Percentiles rank a stretch among this genome's conserved stretches.
Evolutionary conservation across 129 eudicot species (phyloP).

Genomic region (Flaveria ramosissima): DNA sequence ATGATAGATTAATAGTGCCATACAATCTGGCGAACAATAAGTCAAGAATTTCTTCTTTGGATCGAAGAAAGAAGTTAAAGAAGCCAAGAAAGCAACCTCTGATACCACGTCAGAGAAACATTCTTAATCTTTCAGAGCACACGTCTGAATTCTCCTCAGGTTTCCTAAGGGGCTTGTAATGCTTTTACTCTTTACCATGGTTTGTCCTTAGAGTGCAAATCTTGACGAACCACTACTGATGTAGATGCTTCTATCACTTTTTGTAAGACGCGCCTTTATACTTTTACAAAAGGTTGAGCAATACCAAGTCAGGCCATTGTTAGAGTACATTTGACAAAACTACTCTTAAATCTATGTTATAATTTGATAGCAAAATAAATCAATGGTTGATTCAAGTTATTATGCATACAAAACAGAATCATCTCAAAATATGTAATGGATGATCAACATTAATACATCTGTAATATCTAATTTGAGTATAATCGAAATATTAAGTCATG

Average conservation of each 20-base stretch:
- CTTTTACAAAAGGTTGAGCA: no score
- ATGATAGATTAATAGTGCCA: slow-evolving; percentile 60
- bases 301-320: no score
- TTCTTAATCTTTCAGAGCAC: slow-evolving; percentile 31
- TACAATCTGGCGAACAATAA: slow-evolving; percentile 57
- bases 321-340: no score
- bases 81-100: slow-evolving; percentile 42
- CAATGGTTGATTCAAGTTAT: no score
- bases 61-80: slow-evolving; percentile 43
- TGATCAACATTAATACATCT: no score
- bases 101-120: slow-evolving; percentile 41
- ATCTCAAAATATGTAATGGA: no score
- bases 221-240: neutral
- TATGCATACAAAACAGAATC: no score
- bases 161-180: slow-evolving; percentile 10
- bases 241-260: slow-evolving; percentile 5
- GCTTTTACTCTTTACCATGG: neutral
- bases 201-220: slow-evolving; percentile 21
- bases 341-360: no score
- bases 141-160: neutral
- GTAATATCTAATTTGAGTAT: no score
- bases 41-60: slow-evolving; percentile 66
- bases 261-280: no score
- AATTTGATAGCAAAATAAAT: no score
- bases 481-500: no score